Evolutionary conservation across 805 yeast genomes (phyloP).

Genomic region (Lipomyces spencermartinsiae): DNA sequence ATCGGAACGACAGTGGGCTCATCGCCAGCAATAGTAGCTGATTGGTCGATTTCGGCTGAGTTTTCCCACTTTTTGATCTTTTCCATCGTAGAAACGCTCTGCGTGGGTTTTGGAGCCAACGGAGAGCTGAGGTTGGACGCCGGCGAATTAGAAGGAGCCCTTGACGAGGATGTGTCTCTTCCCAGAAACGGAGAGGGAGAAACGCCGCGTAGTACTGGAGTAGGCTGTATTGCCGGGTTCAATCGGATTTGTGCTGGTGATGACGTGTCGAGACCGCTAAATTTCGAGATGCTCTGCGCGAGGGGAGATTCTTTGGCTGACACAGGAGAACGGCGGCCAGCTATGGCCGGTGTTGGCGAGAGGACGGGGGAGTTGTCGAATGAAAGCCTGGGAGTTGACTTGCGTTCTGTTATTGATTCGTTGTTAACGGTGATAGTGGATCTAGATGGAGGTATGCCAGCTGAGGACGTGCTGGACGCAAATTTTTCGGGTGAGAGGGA

Average conservation of each 20-base stretch:
- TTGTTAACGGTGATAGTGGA: background rate
- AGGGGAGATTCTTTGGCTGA: background rate
- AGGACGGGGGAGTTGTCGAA: conserved; percentile 7
- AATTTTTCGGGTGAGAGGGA: conserved; percentile 10
- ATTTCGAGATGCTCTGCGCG: background rate
- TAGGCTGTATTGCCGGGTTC: background rate
- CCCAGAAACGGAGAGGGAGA: background rate
- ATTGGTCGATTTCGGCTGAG: background rate
- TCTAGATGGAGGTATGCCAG: background rate
- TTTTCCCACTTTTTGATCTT: conserved; percentile 8
- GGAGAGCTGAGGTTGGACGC: background rate
- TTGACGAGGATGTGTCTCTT: background rate
- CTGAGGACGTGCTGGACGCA: background rate
- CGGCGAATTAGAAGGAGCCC: background rate
- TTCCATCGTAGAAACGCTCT: background rate
- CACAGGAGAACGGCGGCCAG: background rate
- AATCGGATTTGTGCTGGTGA: background rate
- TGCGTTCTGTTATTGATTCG: background rate
- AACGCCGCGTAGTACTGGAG: background rate
- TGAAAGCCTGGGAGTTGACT: conserved; percentile 8
- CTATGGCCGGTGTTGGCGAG: conserved; percentile 4
- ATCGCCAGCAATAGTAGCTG: background rate
- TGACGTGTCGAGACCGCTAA: background rate
- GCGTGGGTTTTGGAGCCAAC: background rate
- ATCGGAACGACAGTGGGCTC: background rate